These are phyloP conservation scores for Backusella circina DNA, from an alignment of 192 early-diverging fungal species.

Conservation along the genomic window DNA sequence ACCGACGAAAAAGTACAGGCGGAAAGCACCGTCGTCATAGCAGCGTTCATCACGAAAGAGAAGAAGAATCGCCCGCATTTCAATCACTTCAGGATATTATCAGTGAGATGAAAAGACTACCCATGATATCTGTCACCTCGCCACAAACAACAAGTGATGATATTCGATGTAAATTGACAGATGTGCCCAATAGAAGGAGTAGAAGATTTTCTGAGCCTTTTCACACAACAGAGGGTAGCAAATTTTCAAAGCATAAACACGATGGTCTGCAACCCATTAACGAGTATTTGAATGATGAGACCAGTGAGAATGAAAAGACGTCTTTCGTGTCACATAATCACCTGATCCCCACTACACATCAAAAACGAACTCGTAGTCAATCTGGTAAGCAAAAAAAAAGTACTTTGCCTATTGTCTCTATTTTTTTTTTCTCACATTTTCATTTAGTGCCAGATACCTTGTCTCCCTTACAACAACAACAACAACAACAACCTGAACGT, in stretches of 20 bases:
- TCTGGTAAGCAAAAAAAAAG: background rate
- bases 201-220: background rate
- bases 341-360: background rate
- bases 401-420: too few relatives aligned
- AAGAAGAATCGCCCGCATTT: constrained; percentile 12
- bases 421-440: background rate
- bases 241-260: background rate
- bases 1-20: background rate
- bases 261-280: background rate
- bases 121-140: background rate
- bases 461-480: background rate
- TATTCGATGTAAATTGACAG: background rate
- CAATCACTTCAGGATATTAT: constrained; percentile 19
- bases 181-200: too few relatives aligned
- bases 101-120: constrained; percentile 7
- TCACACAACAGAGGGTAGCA: background rate
- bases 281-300: background rate
- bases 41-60: background rate
- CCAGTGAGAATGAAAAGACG: background rate
- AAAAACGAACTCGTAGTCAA: constrained; percentile 7
- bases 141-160: background rate
- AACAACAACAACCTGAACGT: constrained; percentile 15
- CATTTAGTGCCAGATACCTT: background rate
- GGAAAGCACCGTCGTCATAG: background rate
- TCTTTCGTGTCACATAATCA: constrained; percentile 1